Evolutionary conservation across 2,329 filamentous ascomycete genomes (phyloP).

Genomic region (Monilinia laxa): DNA sequence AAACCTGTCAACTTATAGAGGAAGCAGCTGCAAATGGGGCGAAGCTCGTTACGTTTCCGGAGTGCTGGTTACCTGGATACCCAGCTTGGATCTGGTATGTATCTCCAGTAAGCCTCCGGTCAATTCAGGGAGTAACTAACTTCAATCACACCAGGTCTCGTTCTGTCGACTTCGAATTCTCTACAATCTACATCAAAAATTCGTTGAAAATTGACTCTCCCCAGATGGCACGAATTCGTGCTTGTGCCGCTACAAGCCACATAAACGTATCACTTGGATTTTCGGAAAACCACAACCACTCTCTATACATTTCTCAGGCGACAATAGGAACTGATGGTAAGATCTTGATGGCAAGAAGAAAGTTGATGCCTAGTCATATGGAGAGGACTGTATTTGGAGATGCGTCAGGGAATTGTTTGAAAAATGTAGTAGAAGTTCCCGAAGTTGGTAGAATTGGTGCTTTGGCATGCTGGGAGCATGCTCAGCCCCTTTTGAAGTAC

Average conservation of each 20-base stretch:
- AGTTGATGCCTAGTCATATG: constrained; percentile 48
- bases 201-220: constrained; percentile 44
- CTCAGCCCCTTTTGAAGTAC: constrained; percentile 56
- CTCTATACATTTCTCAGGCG: constrained; percentile 49
- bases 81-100: constrained; percentile 15
- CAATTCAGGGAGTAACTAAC: neutral
- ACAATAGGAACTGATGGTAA: constrained; percentile 50
- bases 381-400: constrained; percentile 53
- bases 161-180: constrained; percentile 2
- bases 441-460: constrained; percentile 51
- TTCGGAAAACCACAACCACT: constrained; percentile 47
- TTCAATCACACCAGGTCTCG: neutral
- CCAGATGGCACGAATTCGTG: constrained; percentile 46
- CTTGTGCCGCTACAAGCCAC: constrained; percentile 47
- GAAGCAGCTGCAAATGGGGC: constrained; percentile 54
- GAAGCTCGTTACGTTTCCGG: constrained; percentile 54
- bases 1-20: constrained; percentile 56
- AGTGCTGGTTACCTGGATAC: constrained; percentile 45
- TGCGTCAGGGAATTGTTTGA: constrained; percentile 54
- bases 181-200: constrained; percentile 5
- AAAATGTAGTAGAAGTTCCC: constrained; percentile 50
- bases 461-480: constrained; percentile 51
- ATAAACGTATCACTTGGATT: constrained; percentile 50
- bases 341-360: constrained; percentile 46
- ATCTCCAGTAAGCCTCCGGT: neutral